A percentile compares a stretch with the other conserved stretches of the same genome.
Conservation (phyloP, 495 filamentous ascomycete species). For the Aspergillus indologenus region DNA sequence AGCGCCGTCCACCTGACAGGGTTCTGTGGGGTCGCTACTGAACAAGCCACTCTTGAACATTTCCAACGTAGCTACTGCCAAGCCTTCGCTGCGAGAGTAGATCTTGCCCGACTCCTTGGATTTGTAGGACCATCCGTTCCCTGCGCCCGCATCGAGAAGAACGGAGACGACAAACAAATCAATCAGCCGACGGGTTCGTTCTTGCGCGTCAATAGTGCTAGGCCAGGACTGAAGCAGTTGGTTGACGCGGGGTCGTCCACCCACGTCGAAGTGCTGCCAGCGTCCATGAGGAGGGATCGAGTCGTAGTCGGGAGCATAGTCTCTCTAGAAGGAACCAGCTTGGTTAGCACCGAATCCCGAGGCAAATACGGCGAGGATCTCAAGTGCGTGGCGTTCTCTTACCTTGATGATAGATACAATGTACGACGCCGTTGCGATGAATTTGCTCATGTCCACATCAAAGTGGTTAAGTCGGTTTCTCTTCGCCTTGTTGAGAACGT, state of each 20-base stretch:
- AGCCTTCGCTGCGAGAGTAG: conserved; percentile 84
- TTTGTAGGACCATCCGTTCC: conserved; percentile 74
- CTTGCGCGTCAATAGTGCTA: conserved; percentile 56
- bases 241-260: conserved; percentile 63
- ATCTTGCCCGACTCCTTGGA: conserved; percentile 83
- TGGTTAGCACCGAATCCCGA: conserved; percentile 12
- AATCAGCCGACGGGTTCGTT: conserved; percentile 61
- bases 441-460: conserved; percentile 85
- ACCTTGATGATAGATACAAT: conserved; percentile 98
- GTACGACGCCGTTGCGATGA: conserved; percentile 83
- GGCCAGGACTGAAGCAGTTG: conserved; percentile 66
- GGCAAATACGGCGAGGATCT: not conserved
- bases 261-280: conserved; percentile 71
- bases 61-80: conserved; percentile 90
- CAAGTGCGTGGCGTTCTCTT: conserved; percentile 12
- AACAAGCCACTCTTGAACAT: conserved; percentile 98
- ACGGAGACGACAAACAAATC: conserved; percentile 69
- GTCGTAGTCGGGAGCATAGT: conserved; percentile 81
- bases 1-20: conserved; percentile 82
- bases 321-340: conserved; percentile 56
- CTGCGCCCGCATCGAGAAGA: conserved; percentile 65
- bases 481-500: conserved; percentile 75
- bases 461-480: conserved; percentile 82
- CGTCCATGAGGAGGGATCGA: conserved; percentile 72
- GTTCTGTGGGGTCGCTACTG: conserved; percentile 75